Base-by-base conservation (phyloP, 192 early-diverging fungal genomes). In the Spizellomyces punctatus region DNA sequence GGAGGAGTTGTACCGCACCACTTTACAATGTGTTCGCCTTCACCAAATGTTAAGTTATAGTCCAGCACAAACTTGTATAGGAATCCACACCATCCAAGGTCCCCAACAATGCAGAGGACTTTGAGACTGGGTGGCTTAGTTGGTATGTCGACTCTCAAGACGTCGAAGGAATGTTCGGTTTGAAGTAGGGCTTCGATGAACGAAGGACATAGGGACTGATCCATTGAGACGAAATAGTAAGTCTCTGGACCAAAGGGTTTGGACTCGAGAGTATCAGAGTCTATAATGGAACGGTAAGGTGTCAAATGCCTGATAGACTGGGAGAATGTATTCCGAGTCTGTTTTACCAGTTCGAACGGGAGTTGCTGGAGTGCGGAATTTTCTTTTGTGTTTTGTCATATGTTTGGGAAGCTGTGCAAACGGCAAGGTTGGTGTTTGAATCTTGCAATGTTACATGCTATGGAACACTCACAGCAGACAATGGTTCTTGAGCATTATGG, bases 51-150 rank as follows among this genome's bases (percentile, higher is more conserved):
- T 44, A 70, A n/a, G 6, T 70, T 70, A 47, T 70, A 70, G 44
- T 70, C 68, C n/a, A 70, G 59, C 8, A 70, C 68, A 49, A 70
- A 70, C 58, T 70, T 70, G 68, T 48, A 70, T 6, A 59, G 47
- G 58, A 70, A 70, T 43, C 66, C 66, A 54, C 27, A 36, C 27
- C 27, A 56, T 42, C 52, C 21, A 6, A 58, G 22, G 10, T 22
- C 47, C 54, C 52, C 66, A 10, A 12, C 47, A 43, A 14, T 19
- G 19, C 50, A 21, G 12, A 42, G 21, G 48, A 41, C 21, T 54
- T 54, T 12, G 12, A 16, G 1, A 12, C 8, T 21, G 46, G 12
- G 46, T 17, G 27, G 55, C 22, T 61, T 36, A 14, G 12, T 12
- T 12, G 50, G 14, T 19, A 54, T 0, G 50, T 19, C 50, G 50